Percentiles rank a stretch among this genome's conserved stretches.
phyloP scores from a whole-genome alignment of 176 grass and related monocot species.

The Otatea glauca region DNA sequence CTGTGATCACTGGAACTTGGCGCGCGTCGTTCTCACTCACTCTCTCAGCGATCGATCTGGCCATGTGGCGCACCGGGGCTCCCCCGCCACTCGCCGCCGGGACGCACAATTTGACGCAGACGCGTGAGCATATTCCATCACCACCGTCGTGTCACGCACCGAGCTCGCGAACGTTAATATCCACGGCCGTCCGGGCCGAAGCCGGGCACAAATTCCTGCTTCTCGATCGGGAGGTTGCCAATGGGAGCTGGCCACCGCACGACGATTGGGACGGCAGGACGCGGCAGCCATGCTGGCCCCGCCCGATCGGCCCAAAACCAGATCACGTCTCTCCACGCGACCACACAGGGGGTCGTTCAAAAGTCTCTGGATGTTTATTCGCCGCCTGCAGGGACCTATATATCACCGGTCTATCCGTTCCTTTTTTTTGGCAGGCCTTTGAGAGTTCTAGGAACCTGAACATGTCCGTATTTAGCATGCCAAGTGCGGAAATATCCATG shows the following conservation, averaged over 20 bases:
- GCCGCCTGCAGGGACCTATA: not conserved
- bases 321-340: slow-evolving; percentile 21
- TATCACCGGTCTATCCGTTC: not conserved
- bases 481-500: slow-evolving; percentile 23
- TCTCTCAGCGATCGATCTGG: not conserved
- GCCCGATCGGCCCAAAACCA: not conserved
- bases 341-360: not conserved
- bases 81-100: not conserved
- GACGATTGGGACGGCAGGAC: slow-evolving; percentile 2
- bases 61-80: not conserved
- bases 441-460: not conserved
- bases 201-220: not conserved
- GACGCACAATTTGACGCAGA: not conserved
- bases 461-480: not conserved
- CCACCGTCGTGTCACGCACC: not conserved
- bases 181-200: not conserved
- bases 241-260: slow-evolving; percentile 5
- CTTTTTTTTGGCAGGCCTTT: slow-evolving; percentile 9
- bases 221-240: not conserved
- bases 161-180: not conserved
- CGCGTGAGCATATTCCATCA: not conserved
- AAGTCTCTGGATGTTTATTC: slow-evolving; percentile 25
- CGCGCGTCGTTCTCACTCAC: not conserved
- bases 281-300: not conserved
- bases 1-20: not conserved